These are phyloP conservation scores for Aureobasidium sp. DNA, from an alignment of 2,329 filamentous ascomycete species.

Conservation along the genomic window DNA sequence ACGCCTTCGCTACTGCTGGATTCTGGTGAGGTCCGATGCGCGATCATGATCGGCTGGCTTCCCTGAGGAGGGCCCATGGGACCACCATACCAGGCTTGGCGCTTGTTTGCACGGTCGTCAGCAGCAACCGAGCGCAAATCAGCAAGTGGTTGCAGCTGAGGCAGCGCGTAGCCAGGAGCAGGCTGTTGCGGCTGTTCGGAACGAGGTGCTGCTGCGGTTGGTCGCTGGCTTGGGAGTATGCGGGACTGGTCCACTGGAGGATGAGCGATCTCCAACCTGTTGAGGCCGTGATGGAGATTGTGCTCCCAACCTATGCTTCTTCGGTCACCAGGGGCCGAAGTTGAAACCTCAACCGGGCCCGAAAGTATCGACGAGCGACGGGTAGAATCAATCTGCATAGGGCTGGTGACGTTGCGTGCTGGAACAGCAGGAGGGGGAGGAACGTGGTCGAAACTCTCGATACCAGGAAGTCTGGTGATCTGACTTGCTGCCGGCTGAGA, in stretches of 20 bases:
- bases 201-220: constrained; percentile 20
- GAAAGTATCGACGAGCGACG: constrained; percentile 32
- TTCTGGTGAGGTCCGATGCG: constrained; percentile 45
- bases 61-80: constrained; percentile 27
- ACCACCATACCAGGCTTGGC: constrained; percentile 65
- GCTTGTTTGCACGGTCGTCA: constrained; percentile 47
- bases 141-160: constrained; percentile 18
- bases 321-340: constrained; percentile 35
- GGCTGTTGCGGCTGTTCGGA: constrained; percentile 28
- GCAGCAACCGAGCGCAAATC: not conserved
- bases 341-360: constrained; percentile 17
- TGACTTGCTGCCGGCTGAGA: constrained; percentile 47
- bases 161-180: constrained; percentile 30
- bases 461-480: constrained; percentile 69
- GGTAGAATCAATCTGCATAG: constrained; percentile 64
- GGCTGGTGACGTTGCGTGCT: constrained; percentile 57
- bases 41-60: constrained; percentile 20
- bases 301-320: constrained; percentile 55
- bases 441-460: constrained; percentile 80
- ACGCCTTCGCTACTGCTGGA: constrained; percentile 48
- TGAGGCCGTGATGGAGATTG: constrained; percentile 57
- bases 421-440: constrained; percentile 53
- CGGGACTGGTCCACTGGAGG: not conserved
- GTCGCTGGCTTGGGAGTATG: not conserved
- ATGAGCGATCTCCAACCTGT: constrained; percentile 53